Conservation (phyloP, 78 protist species). For the Chrysochromulina tobinii region DNA sequence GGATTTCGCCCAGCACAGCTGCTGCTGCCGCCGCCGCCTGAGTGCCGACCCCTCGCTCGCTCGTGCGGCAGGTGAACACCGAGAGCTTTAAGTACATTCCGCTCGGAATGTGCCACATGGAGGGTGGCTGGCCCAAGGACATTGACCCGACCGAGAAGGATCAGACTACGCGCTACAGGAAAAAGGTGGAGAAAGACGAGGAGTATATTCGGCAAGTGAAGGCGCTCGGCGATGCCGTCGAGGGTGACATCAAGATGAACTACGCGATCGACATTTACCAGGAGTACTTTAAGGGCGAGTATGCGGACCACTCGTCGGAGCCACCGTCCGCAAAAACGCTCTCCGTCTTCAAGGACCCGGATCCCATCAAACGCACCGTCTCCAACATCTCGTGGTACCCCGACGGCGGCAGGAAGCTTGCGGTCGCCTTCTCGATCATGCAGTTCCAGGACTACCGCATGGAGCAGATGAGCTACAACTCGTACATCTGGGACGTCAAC, state of each 20-base stretch:
- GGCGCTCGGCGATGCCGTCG: conserved; percentile 36
- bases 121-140: conserved; percentile 86
- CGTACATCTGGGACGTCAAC: conserved; percentile 82
- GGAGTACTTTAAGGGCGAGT: conserved; percentile 55
- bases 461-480: conserved; percentile 4
- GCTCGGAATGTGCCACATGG: conserved; percentile 62
- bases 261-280: conserved; percentile 71
- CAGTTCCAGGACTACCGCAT: conserved; percentile 59
- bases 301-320: conserved; percentile 49
- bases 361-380: conserved; percentile 56
- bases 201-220: not conserved
- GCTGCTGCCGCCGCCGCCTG: not conserved
- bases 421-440: conserved; percentile 70
- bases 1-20: not conserved
- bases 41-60: not conserved
- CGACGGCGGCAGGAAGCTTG: conserved; percentile 67
- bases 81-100: not conserved
- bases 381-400: conserved; percentile 66
- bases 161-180: conserved; percentile 38
- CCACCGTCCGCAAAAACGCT: conserved; percentile 71
- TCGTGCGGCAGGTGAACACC: conserved; percentile 44
- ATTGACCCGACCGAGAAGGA: conserved; percentile 59
- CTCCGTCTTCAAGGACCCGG: conserved; percentile 74
- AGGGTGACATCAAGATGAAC: conserved; percentile 58
- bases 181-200: conserved; percentile 67